Evolutionary conservation across 257 asterid species (phyloP), one percentile per base, ranked within the genome.

Genomic region (Fraxinus quadrangulata): DNA sequence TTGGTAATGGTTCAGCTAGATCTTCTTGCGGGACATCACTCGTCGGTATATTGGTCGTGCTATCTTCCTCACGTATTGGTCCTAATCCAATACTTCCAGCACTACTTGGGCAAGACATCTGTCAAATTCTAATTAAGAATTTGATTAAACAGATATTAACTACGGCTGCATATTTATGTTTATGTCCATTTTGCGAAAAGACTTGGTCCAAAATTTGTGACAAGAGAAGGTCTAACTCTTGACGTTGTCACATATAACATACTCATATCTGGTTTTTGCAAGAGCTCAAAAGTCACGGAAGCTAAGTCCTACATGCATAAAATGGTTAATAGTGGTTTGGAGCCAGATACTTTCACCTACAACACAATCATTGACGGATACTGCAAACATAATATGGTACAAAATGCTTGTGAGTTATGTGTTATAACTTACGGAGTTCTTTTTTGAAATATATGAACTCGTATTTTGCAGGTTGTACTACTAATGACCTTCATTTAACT

Each of bases 191-290:
- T 54, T 21, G 26, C 21, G 19, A 19, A 54, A 54, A 54, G 1
- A 54, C 5, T 19, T 54, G 65, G 24, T 19, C 65, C 21, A 4
- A 54, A 54, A 54, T 4, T 54, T 19, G 79, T 86, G 70, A 68
- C 69, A 2, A 73, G 79, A 42, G 88, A 84, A 72, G 94, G 92
- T 71, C 85, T 88, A 77, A 81, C 84, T 66, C 96, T 96, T 19
- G 98, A 95, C 77, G 84, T 87, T 51, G 97, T 95, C 78, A 93
- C 97, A 0, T 93, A 89, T 85, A 95, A 95, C 79, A 93, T 93
- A 34, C 88, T 95, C 59, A 88, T 95, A 74, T 70, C 87, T 77
- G 99, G 99, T 71, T 85, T 95, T 70, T 95, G 98, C 83, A 95
- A 88, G 92, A 86, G 88, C 77, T 91, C 89, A 10, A 92, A 89